Conservation (phyloP, 768 basidiomycete species). For the Amanita jacksonii region DNA sequence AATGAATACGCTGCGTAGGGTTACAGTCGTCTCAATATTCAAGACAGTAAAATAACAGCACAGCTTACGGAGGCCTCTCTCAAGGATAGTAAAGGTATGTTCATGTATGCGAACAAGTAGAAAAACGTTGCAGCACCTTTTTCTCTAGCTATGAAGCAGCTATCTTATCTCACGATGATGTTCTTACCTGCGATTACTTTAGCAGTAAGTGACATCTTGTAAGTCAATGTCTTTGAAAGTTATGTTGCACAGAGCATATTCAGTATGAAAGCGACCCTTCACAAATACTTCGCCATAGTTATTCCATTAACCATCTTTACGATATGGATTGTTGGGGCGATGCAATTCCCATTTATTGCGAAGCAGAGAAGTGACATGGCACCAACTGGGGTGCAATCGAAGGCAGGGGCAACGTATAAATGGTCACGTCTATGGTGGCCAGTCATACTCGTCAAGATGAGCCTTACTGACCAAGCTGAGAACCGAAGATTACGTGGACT, state of each 20-base stretch:
- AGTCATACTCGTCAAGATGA: constrained; percentile 3
- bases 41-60: constrained; percentile 35
- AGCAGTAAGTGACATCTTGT: constrained; percentile 30
- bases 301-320: constrained; percentile 39
- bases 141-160: constrained; percentile 37
- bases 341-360: constrained; percentile 23
- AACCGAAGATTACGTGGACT: constrained; percentile 4
- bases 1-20: constrained; percentile 19
- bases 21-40: constrained; percentile 37
- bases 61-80: constrained; percentile 30
- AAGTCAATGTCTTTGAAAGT: no score
- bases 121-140: not conserved
- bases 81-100: constrained; percentile 21
- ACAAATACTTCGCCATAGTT: constrained; percentile 33
- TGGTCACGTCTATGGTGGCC: constrained; percentile 7
- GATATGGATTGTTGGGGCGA: constrained; percentile 44
- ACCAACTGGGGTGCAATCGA: not conserved
- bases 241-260: constrained; percentile 30
- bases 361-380: no score
- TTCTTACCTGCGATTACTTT: constrained; percentile 50
- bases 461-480: not conserved
- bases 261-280: constrained; percentile 45
- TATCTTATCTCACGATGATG: constrained; percentile 53
- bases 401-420: not conserved
- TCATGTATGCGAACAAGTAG: not conserved